Evolutionary conservation across 2,329 filamentous ascomycete species (phyloP), one percentile per base, ranked within the genome.

Genomic region (Aspergillus chevalieri): DNA sequence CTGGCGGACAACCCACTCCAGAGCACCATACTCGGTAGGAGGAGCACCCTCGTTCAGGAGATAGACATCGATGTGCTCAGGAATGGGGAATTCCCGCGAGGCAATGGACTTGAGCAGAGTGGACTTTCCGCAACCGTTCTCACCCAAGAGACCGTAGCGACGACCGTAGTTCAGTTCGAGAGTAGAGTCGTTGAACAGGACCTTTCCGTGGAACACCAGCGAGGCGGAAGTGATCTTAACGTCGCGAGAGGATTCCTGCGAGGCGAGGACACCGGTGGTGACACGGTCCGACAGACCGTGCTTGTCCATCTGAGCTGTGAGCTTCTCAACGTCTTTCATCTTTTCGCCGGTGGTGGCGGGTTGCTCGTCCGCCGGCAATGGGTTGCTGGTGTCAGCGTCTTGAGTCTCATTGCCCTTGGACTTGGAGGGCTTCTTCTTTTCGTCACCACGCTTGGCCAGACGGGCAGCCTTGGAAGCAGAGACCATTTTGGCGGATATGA

Each of bases 51-150:
- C 89, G 75, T 98, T 98, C 60, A 98, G 80, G 43, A 98, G 84
- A 77, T 98, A 98, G 73, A 98, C 94, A 74, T 98, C 94, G 71
- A 98, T 81, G 73, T 96, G 91, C 24, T 95, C 87, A 53, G 93
- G 94, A 67, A 98, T 88, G 56, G 93, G 94, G 71, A 84, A 98
- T 74, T 98, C 94, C 75, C 93, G 87, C 66, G 84, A 85, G 63
- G 87, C 86, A 69, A 98, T 95, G 59, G 93, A 83, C 78, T 96
- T 97, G 68, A 98, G 82, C 30, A 98, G 75, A n/a, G 93, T 98
- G 57, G 88, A 94, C 81, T 98, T 98, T 72, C 93, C 93, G 74
- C 93, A 98, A 59, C 93, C 93, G 86, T 98, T 98, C 82, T 98
- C 93, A 66, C 93, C 93, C 57, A 98, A 78, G 51, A 98, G 79